A percentile compares a stretch with the other conserved stretches of the same genome.
Conservation (phyloP, 345 rosid species). For the Lenwebbia sp. region DNA sequence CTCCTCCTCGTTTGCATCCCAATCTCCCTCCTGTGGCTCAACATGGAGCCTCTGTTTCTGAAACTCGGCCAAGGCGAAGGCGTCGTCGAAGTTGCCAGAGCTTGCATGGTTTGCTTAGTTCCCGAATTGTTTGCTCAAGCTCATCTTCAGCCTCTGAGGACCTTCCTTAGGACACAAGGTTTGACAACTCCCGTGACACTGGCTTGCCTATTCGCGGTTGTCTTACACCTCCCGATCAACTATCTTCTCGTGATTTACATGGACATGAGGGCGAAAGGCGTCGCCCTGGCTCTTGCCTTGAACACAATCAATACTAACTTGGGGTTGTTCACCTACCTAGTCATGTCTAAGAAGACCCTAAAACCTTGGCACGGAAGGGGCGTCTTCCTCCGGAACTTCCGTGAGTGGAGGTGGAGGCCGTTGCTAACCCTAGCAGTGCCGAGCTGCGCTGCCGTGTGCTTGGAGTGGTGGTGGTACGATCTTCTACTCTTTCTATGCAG, state of each 20-base stretch:
- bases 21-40: conserved; percentile 14
- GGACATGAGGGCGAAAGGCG: conserved; percentile 14
- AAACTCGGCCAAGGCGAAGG: conserved; percentile 9
- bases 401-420: conserved; percentile 1
- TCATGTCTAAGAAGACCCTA: conserved; percentile 4
- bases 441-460: conserved; percentile 16
- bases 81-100: conserved; percentile 10
- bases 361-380: conserved; percentile 19
- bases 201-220: conserved; percentile 3
- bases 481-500: conserved; percentile 23
- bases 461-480: conserved; percentile 41
- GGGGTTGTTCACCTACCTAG: conserved; percentile 10
- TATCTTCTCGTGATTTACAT: conserved; percentile 9
- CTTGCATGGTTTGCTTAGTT: conserved; percentile 17
- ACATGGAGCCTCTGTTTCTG: conserved; percentile 16
- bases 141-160: conserved; percentile 18
- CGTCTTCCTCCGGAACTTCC: not conserved
- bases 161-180: conserved; percentile 21
- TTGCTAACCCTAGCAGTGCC: conserved; percentile 13
- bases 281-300: conserved; percentile 15
- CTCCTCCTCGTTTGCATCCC: conserved; percentile 11
- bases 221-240: conserved; percentile 22
- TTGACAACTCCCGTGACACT: conserved; percentile 15
- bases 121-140: conserved; percentile 28
- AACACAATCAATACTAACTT: conserved; percentile 6